Evolutionary conservation across 164 flowering plant genomes (phyloP).

Genomic region (Kalanchoe fedtschenkoi): DNA sequence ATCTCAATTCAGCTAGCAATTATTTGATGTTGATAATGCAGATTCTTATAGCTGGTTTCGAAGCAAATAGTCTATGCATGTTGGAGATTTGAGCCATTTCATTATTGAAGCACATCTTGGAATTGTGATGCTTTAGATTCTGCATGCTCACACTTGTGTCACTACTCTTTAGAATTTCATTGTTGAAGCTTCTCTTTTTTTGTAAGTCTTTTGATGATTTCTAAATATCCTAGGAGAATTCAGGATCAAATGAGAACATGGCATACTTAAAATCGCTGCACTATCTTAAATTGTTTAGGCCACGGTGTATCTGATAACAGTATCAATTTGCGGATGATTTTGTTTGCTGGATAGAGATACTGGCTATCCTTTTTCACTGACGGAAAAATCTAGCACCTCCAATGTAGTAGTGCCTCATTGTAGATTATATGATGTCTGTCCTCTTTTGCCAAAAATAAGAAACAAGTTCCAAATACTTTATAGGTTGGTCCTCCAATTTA

Average conservation of each 20-base stretch:
- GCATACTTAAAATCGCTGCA: not conserved
- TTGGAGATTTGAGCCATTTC: not conserved
- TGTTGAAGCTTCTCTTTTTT: no score
- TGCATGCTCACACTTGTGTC: no score
- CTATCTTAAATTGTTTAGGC: not conserved
- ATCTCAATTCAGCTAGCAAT: no score
- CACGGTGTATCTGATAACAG: not conserved
- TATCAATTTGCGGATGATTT: not conserved
- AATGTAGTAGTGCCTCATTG: not conserved
- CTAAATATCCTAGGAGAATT: not conserved
- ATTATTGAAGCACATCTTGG: not conserved
- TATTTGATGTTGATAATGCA: no score
- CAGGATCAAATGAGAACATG: not conserved
- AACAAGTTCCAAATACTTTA: no score
- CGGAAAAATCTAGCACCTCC: not conserved
- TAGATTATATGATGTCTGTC: not conserved
- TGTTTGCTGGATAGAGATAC: not conserved
- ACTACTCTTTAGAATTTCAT: no score
- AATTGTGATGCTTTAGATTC: not conserved
- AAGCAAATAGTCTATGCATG: not conserved
- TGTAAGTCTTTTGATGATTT: not conserved
- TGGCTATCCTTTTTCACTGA: not conserved
- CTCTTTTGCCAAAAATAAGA: no score
- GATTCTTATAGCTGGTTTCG: not conserved
- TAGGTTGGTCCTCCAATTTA: no score